Base-by-base conservation (phyloP, 1,284 basidiomycete species). In the Inonotus hispidus region DNA sequence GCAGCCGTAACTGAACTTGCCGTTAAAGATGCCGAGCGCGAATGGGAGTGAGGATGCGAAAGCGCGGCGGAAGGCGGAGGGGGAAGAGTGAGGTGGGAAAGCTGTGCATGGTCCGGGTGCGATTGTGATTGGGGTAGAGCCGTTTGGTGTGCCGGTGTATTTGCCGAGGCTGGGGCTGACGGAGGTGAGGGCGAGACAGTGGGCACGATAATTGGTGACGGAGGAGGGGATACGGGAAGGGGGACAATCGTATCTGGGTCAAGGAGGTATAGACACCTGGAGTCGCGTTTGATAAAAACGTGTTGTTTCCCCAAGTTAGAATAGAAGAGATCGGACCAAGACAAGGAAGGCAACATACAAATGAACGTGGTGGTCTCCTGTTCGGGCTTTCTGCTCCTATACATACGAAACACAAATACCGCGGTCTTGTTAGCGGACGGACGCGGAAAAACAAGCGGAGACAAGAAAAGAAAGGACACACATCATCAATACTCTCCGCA, bases 321-420 rank as follows among this genome's bases (percentile, higher is more conserved):
- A 41, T 35, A n/a, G 46, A 13, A 60, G 41, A 37, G 43, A 43
- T 43, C 41, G 41, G 41, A 43, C 41, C 41, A 60, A 41, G 47
- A 56, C 41, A 49, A 58, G 63, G 58, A 66, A 63, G 62, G 49
- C 62, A 45, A 84, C 88, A 68, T 72, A 92, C 88, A 93, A 74
- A 75, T 92, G 88, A 63, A 92, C 81, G 75, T 87, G 87, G 69
- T 87, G 81, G 75, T 90, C 84, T 14, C 61, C 61, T 11, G 66
- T 66, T 32, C 69, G 61, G 23, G 68, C 67, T 64, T 68, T 69
- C 53, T 60, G 61, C 64, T 71, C 69, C 70, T 70, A 49, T 16
- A 56, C 19, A 35, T 52, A 35, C 4, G 21, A 21, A 16, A 45
- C n/a, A n/a, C 16, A 23, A 49, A 23, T 3, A 5, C n/a, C n/a